Evolutionary conservation across 179 eudicot species (phyloP).

Genomic region (Pouteria campechiana): DNA sequence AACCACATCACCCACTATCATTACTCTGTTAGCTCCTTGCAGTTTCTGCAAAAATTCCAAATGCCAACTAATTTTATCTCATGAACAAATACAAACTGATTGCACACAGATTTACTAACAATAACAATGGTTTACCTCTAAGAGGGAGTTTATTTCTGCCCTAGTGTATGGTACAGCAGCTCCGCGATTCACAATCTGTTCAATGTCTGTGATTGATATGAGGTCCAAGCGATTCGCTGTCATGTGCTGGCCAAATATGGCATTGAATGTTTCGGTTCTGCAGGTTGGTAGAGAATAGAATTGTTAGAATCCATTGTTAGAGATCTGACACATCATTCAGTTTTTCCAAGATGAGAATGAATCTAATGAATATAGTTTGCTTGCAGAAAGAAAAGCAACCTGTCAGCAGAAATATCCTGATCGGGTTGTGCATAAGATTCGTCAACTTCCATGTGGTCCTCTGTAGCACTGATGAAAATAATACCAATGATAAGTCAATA

Average conservation of each 20-base stretch:
- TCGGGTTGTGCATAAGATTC: conserved; percentile 48
- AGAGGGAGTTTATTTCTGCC: conserved; percentile 44
- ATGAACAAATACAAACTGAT: too few species aligned
- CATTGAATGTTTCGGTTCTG: conserved; percentile 67
- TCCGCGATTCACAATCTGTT: conserved; percentile 49
- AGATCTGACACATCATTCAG: not conserved
- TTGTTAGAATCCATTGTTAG: not conserved
- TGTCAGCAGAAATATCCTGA: conserved; percentile 35
- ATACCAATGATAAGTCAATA: too few species aligned
- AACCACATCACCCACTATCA: conserved; percentile 32
- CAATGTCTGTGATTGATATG: conserved; percentile 63
- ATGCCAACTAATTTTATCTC: too few species aligned
- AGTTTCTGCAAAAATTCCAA: conserved; percentile 32
- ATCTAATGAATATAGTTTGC: too few species aligned
- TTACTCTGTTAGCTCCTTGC: conserved; percentile 33
- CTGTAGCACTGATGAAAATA: conserved; percentile 17
- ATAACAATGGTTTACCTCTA: conserved; percentile 47
- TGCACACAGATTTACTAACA: too few species aligned
- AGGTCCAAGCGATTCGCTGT: conserved; percentile 67
- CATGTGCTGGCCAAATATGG: conserved; percentile 66
- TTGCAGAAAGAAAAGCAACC: conserved; percentile 43
- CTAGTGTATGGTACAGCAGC: conserved; percentile 52
- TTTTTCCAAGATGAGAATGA: too few species aligned
- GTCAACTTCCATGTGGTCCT: conserved; percentile 84
- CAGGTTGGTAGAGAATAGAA: conserved; percentile 9